Percentiles rank a stretch among this genome's conserved stretches.
phyloP scores from a whole-genome alignment of 1,139 yeast species.

The Taphrina communis region DNA sequence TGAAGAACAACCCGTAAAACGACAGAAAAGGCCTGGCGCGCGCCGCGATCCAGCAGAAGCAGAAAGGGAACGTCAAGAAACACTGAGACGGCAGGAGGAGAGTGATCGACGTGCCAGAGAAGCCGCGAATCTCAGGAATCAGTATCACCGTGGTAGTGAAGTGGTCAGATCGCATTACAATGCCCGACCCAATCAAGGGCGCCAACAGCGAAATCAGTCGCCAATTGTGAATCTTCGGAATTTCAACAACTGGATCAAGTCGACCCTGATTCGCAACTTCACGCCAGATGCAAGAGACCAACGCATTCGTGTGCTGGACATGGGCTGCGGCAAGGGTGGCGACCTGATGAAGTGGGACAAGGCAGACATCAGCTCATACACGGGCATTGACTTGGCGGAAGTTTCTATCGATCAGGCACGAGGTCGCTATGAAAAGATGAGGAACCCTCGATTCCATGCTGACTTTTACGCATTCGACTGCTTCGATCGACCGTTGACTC shows the following conservation, averaged over 20 bases:
- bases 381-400: constrained; percentile 92
- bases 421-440: constrained; percentile 66
- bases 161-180: constrained; percentile 85
- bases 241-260: constrained; percentile 90
- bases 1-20: constrained; percentile 13
- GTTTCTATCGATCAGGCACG: constrained; percentile 85
- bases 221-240: constrained; percentile 85
- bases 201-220: constrained; percentile 70
- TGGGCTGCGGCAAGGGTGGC: constrained; percentile 99
- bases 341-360: constrained; percentile 88
- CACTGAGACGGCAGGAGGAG: constrained; percentile 24
- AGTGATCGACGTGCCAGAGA: constrained; percentile 34
- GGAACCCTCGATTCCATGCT: constrained; percentile 67
- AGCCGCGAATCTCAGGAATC: constrained; percentile 33
- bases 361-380: constrained; percentile 72
- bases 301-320: constrained; percentile 69
- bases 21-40: constrained; percentile 35
- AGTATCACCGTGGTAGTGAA: constrained; percentile 39
- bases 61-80: constrained; percentile 22
- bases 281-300: constrained; percentile 53
- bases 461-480: constrained; percentile 90
- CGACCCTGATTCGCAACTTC: constrained; percentile 76
- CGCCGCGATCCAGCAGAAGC: constrained; percentile 30
- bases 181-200: constrained; percentile 74
- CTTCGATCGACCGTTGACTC: constrained; percentile 71